Evolutionary conservation across 352 stramenopile species (phyloP).

Genomic region (Labyrinthula sp.): DNA sequence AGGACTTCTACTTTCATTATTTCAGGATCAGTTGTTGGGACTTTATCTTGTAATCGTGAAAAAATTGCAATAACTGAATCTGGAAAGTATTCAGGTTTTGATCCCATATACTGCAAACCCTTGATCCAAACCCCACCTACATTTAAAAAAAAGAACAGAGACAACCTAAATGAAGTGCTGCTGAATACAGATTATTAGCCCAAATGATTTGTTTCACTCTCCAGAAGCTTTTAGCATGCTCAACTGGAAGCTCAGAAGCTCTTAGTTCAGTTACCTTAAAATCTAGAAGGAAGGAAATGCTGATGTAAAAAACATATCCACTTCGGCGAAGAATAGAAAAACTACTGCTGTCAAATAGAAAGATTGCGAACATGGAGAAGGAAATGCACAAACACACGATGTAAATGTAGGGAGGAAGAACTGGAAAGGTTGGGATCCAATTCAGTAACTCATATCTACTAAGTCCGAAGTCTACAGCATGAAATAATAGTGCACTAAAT

Average conservation of each 20-base stretch:
- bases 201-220: slow-evolving; percentile 10
- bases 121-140: slow-evolving; percentile 49
- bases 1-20: slow-evolving; percentile 42
- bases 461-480: too few relatives aligned
- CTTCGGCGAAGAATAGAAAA: too few relatives aligned
- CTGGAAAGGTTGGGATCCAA: too few relatives aligned
- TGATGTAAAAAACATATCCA: too few relatives aligned
- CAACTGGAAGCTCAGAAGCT: slow-evolving; percentile 5
- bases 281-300: slow-evolving; percentile 30
- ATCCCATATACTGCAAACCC: slow-evolving; percentile 41
- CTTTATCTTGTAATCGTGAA: slow-evolving; percentile 38
- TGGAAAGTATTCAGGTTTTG: slow-evolving; percentile 40
- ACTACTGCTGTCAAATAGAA: too few relatives aligned
- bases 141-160: too few relatives aligned
- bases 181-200: slow-evolving; percentile 6
- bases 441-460: too few relatives aligned
- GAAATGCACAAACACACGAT: too few relatives aligned
- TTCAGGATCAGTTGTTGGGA: slow-evolving; percentile 37
- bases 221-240: slow-evolving; percentile 22
- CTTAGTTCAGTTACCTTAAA: slow-evolving; percentile 29
- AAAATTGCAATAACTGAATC: slow-evolving; percentile 39
- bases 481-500: too few relatives aligned
- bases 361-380: too few relatives aligned
- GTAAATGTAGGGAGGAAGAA: too few relatives aligned
- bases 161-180: slow-evolving; percentile 31